Base-by-base conservation (phyloP, 768 basidiomycete genomes). In the Hebeloma cylindrosporum region DNA sequence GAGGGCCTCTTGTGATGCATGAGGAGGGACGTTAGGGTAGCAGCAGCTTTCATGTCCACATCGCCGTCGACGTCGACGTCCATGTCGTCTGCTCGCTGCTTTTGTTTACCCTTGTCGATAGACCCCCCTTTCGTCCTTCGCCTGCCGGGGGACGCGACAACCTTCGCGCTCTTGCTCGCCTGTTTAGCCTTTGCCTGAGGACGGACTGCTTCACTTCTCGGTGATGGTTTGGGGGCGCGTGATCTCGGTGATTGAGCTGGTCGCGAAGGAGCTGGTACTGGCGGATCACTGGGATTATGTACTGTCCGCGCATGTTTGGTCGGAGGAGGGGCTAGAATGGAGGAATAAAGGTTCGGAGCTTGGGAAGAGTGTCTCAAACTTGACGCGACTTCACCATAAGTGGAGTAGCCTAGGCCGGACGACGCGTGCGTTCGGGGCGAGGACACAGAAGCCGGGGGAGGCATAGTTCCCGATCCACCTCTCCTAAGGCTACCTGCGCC, bases 11-110 rank as follows among this genome's bases (percentile, higher is more conserved):
- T 76, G 45, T 84, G 76, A 47, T 83, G 77, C 46, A 85, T 70
- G 45, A 84, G 70, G 43, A 90, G 71, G 8, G 81, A 82, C 0
- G 88, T 89, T 52, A 91, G 69, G 7, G 88, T 86, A 20, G 83
- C 85, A 5, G 88, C 88, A 29, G 88, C 88, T 62, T 89, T 85
- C 77, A 89, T 85, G 61, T 88, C 87, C 38, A 84, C 72, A 54
- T 83, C 83, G 9, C 72, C 77, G 46, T 79, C 78, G 10, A 66
- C 68, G 40, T 75, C 72, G 44, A 69, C 65, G 41, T 61, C 60
- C 60, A 58, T 57, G 16, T 51, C 46, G 40, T 49, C 64, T 18
- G 50, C 50, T 31, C 50, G 56, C 51, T 68, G 66, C 48, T 71
- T 79, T 38, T 65, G 71, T 51, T 81, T 80, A 51, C 78, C 73